Conservation (phyloP, 306 rosid genomes). For the Malus asiatica region DNA sequence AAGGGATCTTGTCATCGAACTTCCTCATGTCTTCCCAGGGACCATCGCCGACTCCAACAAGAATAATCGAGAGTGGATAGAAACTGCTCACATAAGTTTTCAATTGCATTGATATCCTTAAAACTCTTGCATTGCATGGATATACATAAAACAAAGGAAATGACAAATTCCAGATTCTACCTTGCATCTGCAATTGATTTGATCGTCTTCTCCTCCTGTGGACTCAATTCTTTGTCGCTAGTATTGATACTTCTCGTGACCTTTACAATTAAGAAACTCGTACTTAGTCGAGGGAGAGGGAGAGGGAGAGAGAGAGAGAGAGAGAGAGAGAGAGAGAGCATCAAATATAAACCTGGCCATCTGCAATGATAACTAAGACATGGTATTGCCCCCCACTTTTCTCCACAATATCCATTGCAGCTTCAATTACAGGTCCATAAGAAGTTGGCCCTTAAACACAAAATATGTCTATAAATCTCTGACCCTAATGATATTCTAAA, state of each 20-base stretch:
- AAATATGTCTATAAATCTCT: slow-evolving; percentile 17
- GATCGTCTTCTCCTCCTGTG: slow-evolving; percentile 79
- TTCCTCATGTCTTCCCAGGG: slow-evolving; percentile 97
- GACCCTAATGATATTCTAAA: background rate
- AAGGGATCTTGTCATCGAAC: slow-evolving; percentile 80
- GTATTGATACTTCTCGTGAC: slow-evolving; percentile 59
- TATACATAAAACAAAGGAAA: background rate
- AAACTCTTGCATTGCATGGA: background rate
- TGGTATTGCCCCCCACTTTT: slow-evolving; percentile 79
- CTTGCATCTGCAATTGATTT: slow-evolving; percentile 69
- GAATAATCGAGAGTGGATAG: slow-evolving; percentile 73
- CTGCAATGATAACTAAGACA: slow-evolving; percentile 75
- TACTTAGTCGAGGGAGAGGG: background rate
- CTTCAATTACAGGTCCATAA: slow-evolving; percentile 73
- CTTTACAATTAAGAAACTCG: slow-evolving; percentile 29
- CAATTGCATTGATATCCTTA: too few species aligned
- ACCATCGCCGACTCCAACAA: slow-evolving; percentile 92
- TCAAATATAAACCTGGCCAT: slow-evolving; percentile 61
- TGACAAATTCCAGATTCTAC: slow-evolving; percentile 22
- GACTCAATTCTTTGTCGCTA: slow-evolving; percentile 46
- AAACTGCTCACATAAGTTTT: slow-evolving; percentile 35
- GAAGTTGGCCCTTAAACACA: slow-evolving; percentile 77
- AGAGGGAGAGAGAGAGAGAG: background rate
- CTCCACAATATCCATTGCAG: slow-evolving; percentile 86
- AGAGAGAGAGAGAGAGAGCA: background rate